Conservation (phyloP, 2,329 filamentous ascomycete genomes). For the Colletotrichum tropicale region DNA sequence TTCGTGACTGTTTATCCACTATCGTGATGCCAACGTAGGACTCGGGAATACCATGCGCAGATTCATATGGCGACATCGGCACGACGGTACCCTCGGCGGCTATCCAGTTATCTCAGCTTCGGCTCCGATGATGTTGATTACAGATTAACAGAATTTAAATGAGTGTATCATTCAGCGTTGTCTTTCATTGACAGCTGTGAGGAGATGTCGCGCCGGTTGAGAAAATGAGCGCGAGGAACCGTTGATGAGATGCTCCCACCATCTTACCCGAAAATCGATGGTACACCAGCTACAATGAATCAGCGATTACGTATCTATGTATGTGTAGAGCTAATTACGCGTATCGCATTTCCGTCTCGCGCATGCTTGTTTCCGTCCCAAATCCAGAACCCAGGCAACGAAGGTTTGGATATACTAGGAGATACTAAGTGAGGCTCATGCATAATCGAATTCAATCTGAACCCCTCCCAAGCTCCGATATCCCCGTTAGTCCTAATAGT, state of each 20-base stretch:
- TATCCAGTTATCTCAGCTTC: too few species aligned
- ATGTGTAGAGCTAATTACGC: not conserved
- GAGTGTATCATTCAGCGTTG: too few species aligned
- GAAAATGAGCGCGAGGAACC: not conserved
- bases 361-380: not conserved
- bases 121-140: too few species aligned
- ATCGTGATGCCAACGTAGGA: too few species aligned
- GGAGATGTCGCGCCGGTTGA: not conserved
- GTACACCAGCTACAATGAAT: fast-evolving
- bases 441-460: not conserved
- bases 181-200: too few species aligned
- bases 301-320: not conserved
- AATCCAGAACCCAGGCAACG: not conserved
- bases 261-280: fast-evolving
- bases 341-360: not conserved
- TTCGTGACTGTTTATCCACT: too few species aligned
- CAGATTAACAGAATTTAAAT: too few species aligned
- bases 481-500: not conserved
- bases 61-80: too few species aligned
- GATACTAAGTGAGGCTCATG: not conserved
- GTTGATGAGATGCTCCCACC: not conserved
- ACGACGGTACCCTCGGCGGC: too few species aligned
- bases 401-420: not conserved
- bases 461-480: not conserved
- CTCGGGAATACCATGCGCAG: too few species aligned